Conservation (phyloP, 108 stramenopile genomes). For the Skeletonema potamos region DNA sequence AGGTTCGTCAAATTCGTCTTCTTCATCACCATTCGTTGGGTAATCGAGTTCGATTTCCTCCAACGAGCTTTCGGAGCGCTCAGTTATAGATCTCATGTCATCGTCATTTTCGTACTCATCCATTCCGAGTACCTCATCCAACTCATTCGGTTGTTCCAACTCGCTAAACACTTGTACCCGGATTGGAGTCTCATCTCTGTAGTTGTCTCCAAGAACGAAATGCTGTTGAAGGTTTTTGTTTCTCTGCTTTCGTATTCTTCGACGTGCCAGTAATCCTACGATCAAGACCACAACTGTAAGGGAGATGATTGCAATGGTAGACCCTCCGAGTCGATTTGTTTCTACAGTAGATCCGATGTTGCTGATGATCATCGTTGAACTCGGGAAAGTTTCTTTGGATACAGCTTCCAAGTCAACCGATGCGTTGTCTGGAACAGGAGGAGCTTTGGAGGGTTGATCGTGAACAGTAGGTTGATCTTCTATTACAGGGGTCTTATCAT, state of each 20-base stretch:
- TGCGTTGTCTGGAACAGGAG: not conserved
- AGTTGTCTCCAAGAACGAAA: conserved; percentile 13
- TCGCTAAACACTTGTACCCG: conserved; percentile 23
- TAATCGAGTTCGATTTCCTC: conserved; percentile 39
- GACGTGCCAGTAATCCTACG: not conserved
- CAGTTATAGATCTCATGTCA: conserved; percentile 18
- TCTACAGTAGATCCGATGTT: not conserved
- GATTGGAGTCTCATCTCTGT: conserved; percentile 33
- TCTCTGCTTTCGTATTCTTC: not conserved
- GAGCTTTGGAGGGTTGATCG: not conserved
- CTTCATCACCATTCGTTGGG: not conserved
- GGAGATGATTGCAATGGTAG: not conserved
- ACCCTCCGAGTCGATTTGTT: not conserved
- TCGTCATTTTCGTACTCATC: conserved; percentile 26
- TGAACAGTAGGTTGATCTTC: not conserved
- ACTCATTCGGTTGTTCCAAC: conserved; percentile 17
- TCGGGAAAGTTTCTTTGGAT: not conserved
- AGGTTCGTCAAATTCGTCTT: conserved; percentile 1
- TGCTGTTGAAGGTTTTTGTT: not conserved
- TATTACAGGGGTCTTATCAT: not conserved
- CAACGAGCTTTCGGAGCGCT: conserved; percentile 29
- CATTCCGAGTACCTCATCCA: conserved; percentile 19
- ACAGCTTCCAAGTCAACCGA: not conserved
- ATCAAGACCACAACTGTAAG: not conserved
- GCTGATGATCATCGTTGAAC: not conserved